Percentiles rank a stretch among this genome's conserved stretches.
phyloP scores from a whole-genome alignment of 768 basidiomycete species.

The Leucogyrophana mollusca region DNA sequence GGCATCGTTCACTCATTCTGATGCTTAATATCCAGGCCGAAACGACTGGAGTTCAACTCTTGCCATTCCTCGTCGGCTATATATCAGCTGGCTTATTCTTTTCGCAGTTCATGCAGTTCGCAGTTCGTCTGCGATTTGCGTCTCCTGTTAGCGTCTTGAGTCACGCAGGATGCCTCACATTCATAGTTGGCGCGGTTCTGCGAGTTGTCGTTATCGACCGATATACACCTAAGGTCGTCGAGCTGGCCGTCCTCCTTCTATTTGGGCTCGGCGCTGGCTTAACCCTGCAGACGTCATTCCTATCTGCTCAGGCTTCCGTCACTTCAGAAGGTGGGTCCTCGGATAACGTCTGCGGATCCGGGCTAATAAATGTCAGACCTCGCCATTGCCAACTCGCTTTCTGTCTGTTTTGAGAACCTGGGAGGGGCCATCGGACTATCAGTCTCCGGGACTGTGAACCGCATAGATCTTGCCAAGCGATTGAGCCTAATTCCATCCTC shows the following conservation, averaged over 20 bases:
- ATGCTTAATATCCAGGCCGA: not conserved
- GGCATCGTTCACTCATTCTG: not conserved
- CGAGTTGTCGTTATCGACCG: not conserved
- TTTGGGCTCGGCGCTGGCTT: not conserved
- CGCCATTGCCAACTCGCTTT: not conserved
- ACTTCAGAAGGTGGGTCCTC: not conserved
- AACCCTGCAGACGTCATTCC: not conserved
- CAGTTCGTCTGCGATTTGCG: not conserved
- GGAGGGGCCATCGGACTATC: not conserved
- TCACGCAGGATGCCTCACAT: not conserved
- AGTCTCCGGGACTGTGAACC: not conserved
- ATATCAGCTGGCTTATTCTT: not conserved
- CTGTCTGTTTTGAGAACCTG: not conserved
- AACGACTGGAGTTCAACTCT: not conserved
- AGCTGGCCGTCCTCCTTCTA: not conserved
- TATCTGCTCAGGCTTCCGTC: not conserved
- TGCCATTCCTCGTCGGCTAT: not conserved
- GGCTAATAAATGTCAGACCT: not conserved
- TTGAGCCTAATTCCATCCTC: not conserved
- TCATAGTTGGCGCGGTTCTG: not conserved
- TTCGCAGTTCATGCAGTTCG: not conserved
- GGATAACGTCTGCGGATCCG: not conserved
- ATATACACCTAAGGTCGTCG: not conserved
- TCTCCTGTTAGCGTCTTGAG: not conserved
- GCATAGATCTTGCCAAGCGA: not conserved